These are phyloP conservation scores for Tolypocladium amazonense DNA, from an alignment of 2,329 filamentous ascomycete genomes.

Conservation along the genomic window DNA sequence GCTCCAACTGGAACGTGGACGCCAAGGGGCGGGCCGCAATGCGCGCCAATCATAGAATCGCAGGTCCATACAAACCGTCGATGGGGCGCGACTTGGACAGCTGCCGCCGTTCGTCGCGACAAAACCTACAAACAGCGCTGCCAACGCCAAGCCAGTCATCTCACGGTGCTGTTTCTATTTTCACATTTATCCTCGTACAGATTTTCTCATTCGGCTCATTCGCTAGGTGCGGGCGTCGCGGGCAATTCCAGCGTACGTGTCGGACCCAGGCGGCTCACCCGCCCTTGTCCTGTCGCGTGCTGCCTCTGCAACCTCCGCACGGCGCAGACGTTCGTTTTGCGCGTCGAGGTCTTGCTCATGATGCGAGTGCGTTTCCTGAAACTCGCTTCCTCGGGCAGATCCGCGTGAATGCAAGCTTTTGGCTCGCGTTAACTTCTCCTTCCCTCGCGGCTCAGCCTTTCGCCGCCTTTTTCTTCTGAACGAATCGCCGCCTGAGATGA, in stretches of 20 bases:
- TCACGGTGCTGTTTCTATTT: background rate
- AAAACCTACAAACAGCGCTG: background rate
- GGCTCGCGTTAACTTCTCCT: background rate
- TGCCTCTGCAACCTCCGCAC: background rate
- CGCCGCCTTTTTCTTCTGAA: background rate
- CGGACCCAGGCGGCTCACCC: background rate
- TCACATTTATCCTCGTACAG: background rate
- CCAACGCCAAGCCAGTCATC: background rate
- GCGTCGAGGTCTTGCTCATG: background rate
- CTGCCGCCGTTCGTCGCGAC: background rate
- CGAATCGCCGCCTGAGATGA: background rate
- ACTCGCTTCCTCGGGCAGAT: background rate
- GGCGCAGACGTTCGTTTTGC: background rate
- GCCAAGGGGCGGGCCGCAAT: background rate
- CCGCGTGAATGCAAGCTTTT: background rate
- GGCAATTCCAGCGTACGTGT: background rate
- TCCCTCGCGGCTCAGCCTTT: background rate
- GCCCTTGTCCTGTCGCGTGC: background rate
- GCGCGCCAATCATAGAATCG: background rate
- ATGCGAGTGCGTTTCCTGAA: background rate
- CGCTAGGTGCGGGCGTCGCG: background rate
- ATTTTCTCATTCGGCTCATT: rapidly evolving
- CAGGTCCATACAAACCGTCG: background rate
- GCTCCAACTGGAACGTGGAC: background rate
- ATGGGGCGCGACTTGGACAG: background rate